Base-by-base conservation (phyloP, 176 grass and related monocot species). In the Coix lacrymajobi region DNA sequence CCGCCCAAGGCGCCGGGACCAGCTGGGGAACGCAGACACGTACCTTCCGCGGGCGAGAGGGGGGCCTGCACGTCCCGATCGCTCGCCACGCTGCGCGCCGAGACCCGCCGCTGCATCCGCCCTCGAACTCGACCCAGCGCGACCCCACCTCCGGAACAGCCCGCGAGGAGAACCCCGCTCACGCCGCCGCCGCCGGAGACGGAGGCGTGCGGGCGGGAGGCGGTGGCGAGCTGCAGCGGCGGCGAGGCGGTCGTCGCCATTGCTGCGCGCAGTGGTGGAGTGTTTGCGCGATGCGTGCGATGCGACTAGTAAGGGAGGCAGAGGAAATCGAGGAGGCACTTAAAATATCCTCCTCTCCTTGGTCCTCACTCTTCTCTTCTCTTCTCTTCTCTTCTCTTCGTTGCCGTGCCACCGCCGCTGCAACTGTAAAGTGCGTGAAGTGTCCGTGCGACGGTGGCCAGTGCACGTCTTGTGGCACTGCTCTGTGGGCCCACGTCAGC, bases 11-110 rank as follows among this genome's bases (percentile, higher is more conserved):
- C 9, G 13, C 26, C 17, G 2, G 2, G 43, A 48, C 8, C 24
- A 34, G 40, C 54, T 4, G 79, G 31, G 33, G 4, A 5, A 61
- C 24, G 36, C n/a, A 22, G 40, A 70, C 45, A 20, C 86, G 76
- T 56, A 94, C 92, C 92, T 85, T 76, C 86, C 29, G 87, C 87
- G n/a, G 75, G 69, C 46, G 86, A 82, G 49, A 76, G 49, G 51
- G 89, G 31, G 4, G 79, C 86, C 80, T 82, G 73, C 70, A 92
- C 63, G 66, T 75, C 92, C 56, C 75, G 84, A 89, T 94, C 92
- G 81, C 89, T 94, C 71, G 89, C 89, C 76, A 94, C 86, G 57
- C 86, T 84, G 71, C 89, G 81, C 66, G 81, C 81, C 51, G 73
- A 76, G 40, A 86, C 15, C 25, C 77, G 40, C 30, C 71, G 69